Conservation (phyloP, 192 early-diverging fungal genomes). For the Linnemannia zychae region DNA sequence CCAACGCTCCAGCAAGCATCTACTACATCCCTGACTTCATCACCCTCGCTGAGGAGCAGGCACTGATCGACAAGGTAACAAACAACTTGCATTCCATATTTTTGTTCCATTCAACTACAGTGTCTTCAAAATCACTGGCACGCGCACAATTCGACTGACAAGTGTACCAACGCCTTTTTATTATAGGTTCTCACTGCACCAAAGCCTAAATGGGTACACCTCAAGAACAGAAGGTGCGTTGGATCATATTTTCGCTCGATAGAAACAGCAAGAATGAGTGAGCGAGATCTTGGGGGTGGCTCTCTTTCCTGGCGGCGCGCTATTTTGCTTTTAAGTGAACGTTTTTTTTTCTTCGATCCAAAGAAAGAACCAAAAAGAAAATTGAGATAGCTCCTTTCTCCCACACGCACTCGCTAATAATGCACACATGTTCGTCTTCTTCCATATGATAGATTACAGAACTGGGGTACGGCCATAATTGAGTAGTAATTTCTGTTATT, state of each 20-base stretch:
- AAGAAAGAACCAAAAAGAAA: not conserved
- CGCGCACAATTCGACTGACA: too few relatives aligned
- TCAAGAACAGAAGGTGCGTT: slow-evolving; percentile 61
- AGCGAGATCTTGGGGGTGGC: not conserved
- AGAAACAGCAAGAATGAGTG: not conserved
- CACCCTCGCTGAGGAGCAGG: slow-evolving; percentile 43
- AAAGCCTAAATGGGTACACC: slow-evolving; percentile 65
- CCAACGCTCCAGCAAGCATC: slow-evolving; percentile 37
- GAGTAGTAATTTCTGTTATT: not conserved
- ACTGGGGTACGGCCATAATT: slow-evolving; percentile 57
- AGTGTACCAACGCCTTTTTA: not conserved
- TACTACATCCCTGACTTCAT: slow-evolving; percentile 62
- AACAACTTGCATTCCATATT: not conserved
- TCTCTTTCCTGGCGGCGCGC: slow-evolving; percentile 1
- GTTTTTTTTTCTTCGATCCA: not conserved
- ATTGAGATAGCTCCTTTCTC: not conserved
- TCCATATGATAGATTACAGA: slow-evolving; percentile 59
- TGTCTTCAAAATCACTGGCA: too few relatives aligned
- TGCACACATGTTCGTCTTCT: slow-evolving; percentile 2
- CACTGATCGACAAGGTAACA: slow-evolving; percentile 50
- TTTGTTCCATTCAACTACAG: not conserved
- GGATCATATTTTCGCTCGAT: not conserved
- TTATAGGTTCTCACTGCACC: slow-evolving; percentile 58
- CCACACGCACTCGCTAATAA: not conserved
- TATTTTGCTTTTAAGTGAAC: not conserved